phyloP scores from a whole-genome alignment of 345 rosid genomes.

The Sisymbrium altissimum region DNA sequence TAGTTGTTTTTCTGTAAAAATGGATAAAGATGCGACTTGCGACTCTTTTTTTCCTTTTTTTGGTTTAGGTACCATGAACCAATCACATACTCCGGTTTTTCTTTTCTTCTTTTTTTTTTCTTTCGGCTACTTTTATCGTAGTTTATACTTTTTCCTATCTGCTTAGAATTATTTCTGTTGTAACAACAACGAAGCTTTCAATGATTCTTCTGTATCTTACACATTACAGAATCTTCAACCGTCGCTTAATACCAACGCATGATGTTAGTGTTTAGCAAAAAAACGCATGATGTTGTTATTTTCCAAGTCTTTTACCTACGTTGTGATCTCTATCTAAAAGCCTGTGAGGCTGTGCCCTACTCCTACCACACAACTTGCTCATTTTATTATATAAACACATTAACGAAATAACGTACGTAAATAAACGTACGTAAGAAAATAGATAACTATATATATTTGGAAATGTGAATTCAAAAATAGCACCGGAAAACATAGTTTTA shows the following conservation, averaged over 20 bases:
- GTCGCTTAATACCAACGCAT: constrained; percentile 22
- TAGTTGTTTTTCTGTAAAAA: not conserved
- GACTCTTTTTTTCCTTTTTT: not conserved
- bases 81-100: constrained; percentile 20
- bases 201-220: constrained; percentile 29
- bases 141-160: constrained; percentile 11
- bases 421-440: not conserved
- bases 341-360: not conserved
- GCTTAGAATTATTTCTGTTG: constrained; percentile 7
- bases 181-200: constrained; percentile 6
- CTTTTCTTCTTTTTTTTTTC: not conserved
- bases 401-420: not conserved
- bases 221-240: constrained; percentile 13
- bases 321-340: not conserved
- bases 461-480: not conserved
- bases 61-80: constrained; percentile 29
- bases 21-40: constrained; percentile 30
- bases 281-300: constrained; percentile 9
- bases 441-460: not conserved
- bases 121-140: constrained; percentile 33
- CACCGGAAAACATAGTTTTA: not conserved
- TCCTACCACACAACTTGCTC: not conserved
- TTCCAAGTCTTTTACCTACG: not conserved
- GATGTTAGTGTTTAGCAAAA: too few relatives aligned
- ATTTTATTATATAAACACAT: not conserved